A percentile compares a stretch with the other conserved stretches of the same genome.
phyloP scores from a whole-genome alignment of 169 alveolate species.

The Miamiensis avidus region DNA sequence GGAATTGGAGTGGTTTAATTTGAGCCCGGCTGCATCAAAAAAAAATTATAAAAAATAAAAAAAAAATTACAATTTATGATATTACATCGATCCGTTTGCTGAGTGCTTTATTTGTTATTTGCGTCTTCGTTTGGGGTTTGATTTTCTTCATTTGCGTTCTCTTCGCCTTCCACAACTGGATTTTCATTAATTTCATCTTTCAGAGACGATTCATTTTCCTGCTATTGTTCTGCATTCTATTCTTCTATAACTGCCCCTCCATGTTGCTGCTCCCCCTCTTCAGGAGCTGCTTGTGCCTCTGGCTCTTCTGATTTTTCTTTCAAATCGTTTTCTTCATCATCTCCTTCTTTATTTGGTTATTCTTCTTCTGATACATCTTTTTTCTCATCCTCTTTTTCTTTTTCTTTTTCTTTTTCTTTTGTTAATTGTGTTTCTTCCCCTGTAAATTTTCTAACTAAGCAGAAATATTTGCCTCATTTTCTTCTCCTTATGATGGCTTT shows the following conservation, averaged over 20 bases:
- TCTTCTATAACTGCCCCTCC: not conserved
- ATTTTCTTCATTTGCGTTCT: not conserved
- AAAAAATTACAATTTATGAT: not conserved
- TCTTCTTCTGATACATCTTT: conserved; percentile 5
- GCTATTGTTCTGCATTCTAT: conserved; percentile 3
- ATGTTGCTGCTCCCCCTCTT: conserved; percentile 8
- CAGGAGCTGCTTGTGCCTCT: conserved; percentile 5
- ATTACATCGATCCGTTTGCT: not conserved
- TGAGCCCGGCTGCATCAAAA: too few species aligned
- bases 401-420: not conserved
- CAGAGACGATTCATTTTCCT: not conserved
- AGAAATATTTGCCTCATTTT: not conserved
- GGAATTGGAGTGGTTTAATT: not conserved
- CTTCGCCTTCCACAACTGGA: conserved; percentile 3
- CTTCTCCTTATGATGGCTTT: not conserved
- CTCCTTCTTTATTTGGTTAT: not conserved
- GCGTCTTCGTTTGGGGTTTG: not conserved
- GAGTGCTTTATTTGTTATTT: not conserved
- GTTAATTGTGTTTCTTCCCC: not conserved
- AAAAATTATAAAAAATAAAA: not conserved
- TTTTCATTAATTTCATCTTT: conserved; percentile 12
- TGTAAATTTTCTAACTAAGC: not conserved
- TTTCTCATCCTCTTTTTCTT: not conserved
- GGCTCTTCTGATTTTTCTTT: conserved; percentile 1
- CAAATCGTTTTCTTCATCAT: conserved; percentile 9